phyloP scores from a whole-genome alignment of 1,284 basidiomycete genomes.

The Melampsora americana region DNA sequence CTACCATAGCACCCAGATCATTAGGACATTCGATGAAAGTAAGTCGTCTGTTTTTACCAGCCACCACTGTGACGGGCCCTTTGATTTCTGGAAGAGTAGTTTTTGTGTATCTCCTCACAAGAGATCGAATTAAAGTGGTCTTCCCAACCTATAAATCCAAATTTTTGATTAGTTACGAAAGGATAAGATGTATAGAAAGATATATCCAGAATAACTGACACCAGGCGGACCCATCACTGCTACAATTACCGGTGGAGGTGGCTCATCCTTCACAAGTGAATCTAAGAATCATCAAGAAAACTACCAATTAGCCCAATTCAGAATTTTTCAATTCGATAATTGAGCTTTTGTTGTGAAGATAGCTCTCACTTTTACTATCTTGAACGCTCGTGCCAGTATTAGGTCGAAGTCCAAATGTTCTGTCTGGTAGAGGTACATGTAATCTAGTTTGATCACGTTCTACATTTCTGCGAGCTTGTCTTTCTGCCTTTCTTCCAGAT shows the following conservation, averaged over 20 bases:
- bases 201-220: slow-evolving; percentile 56
- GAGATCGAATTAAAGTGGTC: slow-evolving; percentile 85
- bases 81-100: slow-evolving; percentile 85
- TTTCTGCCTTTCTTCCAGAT: slow-evolving; percentile 81
- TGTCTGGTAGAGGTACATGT: slow-evolving; percentile 91
- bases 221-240: slow-evolving; percentile 97
- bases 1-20: slow-evolving; percentile 96
- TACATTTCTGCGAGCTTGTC: slow-evolving; percentile 81
- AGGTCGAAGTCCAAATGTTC: slow-evolving; percentile 64
- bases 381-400: slow-evolving; percentile 13
- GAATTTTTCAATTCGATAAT: slow-evolving; percentile 44
- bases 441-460: slow-evolving; percentile 91
- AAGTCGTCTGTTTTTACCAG: slow-evolving; percentile 79
- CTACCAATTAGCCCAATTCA: slow-evolving; percentile 12
- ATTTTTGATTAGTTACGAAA: neutral
- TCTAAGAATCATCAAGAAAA: neutral
- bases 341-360: neutral
- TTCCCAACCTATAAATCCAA: slow-evolving; percentile 67
- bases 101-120: slow-evolving; percentile 89
- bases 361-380: slow-evolving; percentile 44
- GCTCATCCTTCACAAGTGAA: slow-evolving; percentile 61
- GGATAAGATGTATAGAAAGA: neutral
- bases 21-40: slow-evolving; percentile 98
- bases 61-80: slow-evolving; percentile 94
- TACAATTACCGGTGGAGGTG: slow-evolving; percentile 88